Conservation (phyloP, 1,284 basidiomycete genomes). For the Porodaedalea pini region DNA sequence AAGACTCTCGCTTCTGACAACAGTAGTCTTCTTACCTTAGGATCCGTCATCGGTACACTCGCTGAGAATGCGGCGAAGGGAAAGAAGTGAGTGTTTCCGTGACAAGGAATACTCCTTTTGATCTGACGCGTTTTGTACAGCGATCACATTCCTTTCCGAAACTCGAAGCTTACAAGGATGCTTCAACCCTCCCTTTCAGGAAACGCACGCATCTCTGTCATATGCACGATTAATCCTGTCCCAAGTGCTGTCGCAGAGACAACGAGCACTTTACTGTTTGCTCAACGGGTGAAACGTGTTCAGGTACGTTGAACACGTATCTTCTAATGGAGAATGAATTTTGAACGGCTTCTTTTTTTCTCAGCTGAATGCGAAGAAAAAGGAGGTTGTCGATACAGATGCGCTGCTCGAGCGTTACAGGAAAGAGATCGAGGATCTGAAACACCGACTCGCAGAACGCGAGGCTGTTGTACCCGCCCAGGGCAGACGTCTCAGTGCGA, state of each 20-base stretch:
- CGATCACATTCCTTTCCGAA: constrained; percentile 92
- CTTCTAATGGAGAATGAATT: not conserved
- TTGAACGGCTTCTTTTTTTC: no score
- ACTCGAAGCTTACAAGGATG: constrained; percentile 92
- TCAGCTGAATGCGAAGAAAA: constrained; percentile 83
- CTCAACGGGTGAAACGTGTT: constrained; percentile 82
- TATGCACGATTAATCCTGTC: constrained; percentile 93
- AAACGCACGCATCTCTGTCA: constrained; percentile 93
- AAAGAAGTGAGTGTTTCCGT: constrained; percentile 48
- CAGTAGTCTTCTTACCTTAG: constrained; percentile 78
- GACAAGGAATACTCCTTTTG: constrained; percentile 1
- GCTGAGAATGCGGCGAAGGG: constrained; percentile 82
- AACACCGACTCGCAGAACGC: constrained; percentile 60
- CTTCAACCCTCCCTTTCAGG: constrained; percentile 93
- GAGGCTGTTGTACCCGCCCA: constrained; percentile 49
- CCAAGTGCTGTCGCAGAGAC: constrained; percentile 71
- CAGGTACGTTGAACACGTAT: constrained; percentile 38
- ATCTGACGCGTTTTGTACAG: constrained; percentile 32
- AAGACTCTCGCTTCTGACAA: not conserved
- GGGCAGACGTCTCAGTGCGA: constrained; percentile 59
- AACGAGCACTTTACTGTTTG: constrained; percentile 84
- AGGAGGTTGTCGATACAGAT: constrained; percentile 90
- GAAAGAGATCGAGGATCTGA: constrained; percentile 86
- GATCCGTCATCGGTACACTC: constrained; percentile 84
- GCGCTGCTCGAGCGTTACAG: constrained; percentile 89